phyloP scores from a whole-genome alignment of 495 filamentous ascomycete species.

The Penicillium crystallinum region DNA sequence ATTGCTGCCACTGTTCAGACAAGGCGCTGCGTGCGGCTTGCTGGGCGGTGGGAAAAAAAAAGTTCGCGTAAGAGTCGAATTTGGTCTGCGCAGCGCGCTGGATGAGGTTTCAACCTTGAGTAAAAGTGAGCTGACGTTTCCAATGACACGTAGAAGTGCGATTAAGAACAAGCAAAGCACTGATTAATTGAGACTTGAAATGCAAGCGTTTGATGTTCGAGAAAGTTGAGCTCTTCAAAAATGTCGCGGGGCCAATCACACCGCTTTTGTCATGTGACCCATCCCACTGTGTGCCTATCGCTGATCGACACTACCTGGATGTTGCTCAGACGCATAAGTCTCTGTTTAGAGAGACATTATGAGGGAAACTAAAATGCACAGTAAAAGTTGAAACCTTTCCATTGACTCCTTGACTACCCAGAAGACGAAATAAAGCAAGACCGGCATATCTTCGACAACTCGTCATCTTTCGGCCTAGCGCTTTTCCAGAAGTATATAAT shows the following conservation, averaged over 20 bases:
- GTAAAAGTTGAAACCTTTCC: conserved; percentile 2
- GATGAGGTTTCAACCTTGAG: not conserved
- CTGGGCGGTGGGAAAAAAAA: conserved; percentile 3
- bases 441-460: conserved; percentile 16
- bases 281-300: not conserved
- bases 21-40: conserved; percentile 17
- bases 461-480: not conserved
- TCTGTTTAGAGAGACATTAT: too few species aligned
- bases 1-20: conserved; percentile 24
- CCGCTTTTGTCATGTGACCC: conserved; percentile 15
- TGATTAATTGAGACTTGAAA: not conserved
- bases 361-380: not conserved
- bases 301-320: not conserved
- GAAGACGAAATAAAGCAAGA: conserved; percentile 11
- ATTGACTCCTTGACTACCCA: conserved; percentile 21
- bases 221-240: conserved; percentile 28
- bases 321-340: not conserved
- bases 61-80: conserved; percentile 1
- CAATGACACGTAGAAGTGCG: not conserved
- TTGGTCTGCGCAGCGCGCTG: conserved; percentile 2
- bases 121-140: too few species aligned
- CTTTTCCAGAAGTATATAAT: conserved; percentile 17
- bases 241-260: conserved; percentile 22
- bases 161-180: not conserved
- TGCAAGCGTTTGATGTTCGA: conserved; percentile 3